phyloP scores from a whole-genome alignment of 148 eudicot species.

The Silene latifolia region DNA sequence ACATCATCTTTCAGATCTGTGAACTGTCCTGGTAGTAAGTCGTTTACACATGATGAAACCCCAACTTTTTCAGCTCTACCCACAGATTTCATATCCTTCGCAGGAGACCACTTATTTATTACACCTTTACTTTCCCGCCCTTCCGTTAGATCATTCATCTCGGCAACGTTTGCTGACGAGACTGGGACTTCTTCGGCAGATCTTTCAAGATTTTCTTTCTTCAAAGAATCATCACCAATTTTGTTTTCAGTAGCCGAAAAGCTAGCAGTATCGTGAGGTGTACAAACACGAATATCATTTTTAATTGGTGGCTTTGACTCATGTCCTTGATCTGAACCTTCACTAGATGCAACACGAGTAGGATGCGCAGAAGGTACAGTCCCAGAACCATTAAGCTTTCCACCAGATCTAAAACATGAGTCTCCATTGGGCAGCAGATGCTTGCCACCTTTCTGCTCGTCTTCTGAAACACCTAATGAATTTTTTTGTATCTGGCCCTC shows the following conservation, averaged over 20 bases:
- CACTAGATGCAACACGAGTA: slow-evolving; percentile 2
- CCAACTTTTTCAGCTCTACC: background rate
- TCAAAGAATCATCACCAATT: background rate
- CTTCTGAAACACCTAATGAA: background rate
- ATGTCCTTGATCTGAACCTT: slow-evolving; percentile 3
- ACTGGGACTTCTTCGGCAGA: background rate
- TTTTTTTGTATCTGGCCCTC: background rate
- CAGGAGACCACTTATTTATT: background rate
- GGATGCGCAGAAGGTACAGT: background rate
- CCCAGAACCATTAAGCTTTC: background rate
- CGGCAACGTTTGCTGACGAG: background rate
- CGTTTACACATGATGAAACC: slow-evolving; percentile 15
- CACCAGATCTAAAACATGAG: slow-evolving; percentile 1
- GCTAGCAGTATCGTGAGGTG: background rate
- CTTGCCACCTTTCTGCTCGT: slow-evolving; percentile 4
- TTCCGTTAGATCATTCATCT: background rate
- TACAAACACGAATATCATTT: background rate
- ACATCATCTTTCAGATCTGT: slow-evolving; percentile 11
- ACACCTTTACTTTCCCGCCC: background rate
- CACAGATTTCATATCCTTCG: background rate
- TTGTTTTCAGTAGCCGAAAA: background rate
- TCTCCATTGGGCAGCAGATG: slow-evolving; percentile 4
- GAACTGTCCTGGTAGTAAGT: slow-evolving; percentile 17
- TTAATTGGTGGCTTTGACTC: slow-evolving; percentile 1
- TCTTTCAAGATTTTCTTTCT: slow-evolving; percentile 4